Base-by-base conservation (phyloP, 768 basidiomycete species). In the Tephrocybe rancida region DNA sequence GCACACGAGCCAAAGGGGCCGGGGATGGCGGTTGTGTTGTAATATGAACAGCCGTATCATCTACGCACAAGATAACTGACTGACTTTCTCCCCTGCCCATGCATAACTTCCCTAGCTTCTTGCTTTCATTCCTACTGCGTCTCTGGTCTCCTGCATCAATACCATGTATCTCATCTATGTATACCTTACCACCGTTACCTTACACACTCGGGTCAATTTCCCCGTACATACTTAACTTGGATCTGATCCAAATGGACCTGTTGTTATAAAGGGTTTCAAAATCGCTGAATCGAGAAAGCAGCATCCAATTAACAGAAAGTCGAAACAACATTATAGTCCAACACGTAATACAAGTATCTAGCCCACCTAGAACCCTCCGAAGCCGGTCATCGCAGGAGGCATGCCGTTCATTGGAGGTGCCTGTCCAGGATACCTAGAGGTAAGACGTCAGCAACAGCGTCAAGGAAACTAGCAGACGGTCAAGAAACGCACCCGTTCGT, bases 321-420 rank as follows among this genome's bases (percentile, higher is more conserved):
- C 35, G 51, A 48, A 44, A 55, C 34, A 57, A 58, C 56, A 67
- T 27, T 64, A 70, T 62, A 60, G 54, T 61, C 61, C 54, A 55
- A 56, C 64, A 70, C 65, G 57, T 67, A 62, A 62, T 62, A 61
- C 66, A 70, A 24, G 61, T 45, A 50, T 25, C 19, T 14, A 73
- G 64, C 38, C 18, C 29, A 16, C 27, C 57, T 56, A 65, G 48
- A 62, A 76, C 34, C 62, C 57, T 56, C 79, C 81, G 65, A 82
- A 88, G 25, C 87, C 87, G 60, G 87, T 87, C 84, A 85, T 85
- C 51, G 76, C 87, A 55, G 87, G 81, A 69, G 81, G 76, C 68
- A 90, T 81, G 35, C 85, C 88, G 61, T 89, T 90, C 75, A 84
- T 80, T 56, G 82, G 79, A 59, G 88, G 86, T 30, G 80, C 86